Evolutionary conservation across 108 stramenopile genomes (phyloP).

Genomic region (Discostella pseudostelligera): DNA sequence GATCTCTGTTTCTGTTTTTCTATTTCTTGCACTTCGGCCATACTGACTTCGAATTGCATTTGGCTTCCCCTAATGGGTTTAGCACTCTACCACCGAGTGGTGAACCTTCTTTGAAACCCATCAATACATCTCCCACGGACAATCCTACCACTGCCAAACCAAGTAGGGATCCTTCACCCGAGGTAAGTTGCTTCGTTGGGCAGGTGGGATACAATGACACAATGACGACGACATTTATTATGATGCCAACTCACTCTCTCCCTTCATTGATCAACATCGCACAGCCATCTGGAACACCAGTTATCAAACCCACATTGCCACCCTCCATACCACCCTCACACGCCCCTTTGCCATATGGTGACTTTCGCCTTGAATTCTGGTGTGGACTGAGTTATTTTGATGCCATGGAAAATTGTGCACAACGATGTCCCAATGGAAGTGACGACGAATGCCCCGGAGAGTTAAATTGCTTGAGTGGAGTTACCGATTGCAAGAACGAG

Average conservation of each 20-base stretch:
- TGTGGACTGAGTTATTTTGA: conserved; percentile 40
- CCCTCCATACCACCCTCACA: conserved; percentile 38
- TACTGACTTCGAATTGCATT: not conserved
- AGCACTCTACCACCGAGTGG: conserved; percentile 1
- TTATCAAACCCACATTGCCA: conserved; percentile 16
- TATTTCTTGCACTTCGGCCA: not conserved
- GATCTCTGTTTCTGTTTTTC: not conserved
- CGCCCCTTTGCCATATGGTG: conserved; percentile 34
- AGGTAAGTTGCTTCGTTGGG: not conserved
- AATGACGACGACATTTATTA: not conserved
- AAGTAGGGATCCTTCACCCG: conserved; percentile 28
- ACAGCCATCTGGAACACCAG: not conserved
- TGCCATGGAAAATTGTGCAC: conserved; percentile 27
- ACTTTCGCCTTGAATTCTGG: conserved; percentile 35
- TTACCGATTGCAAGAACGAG: conserved; percentile 37
- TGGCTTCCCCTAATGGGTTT: not conserved
- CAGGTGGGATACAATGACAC: too few relatives aligned
- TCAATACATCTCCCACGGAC: conserved; percentile 15
- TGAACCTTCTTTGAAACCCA: conserved; percentile 12
- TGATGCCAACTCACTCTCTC: not conserved
- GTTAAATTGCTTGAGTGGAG: conserved; percentile 43
- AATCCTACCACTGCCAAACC: conserved; percentile 39
- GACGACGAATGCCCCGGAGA: conserved; percentile 32
- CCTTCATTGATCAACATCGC: not conserved
- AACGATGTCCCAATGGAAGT: conserved; percentile 30